A percentile compares a stretch with the other conserved stretches of the same genome.
phyloP scores from a whole-genome alignment of 371 early-diverging fungal genomes.

The Apophysomyces ossiformis region DNA sequence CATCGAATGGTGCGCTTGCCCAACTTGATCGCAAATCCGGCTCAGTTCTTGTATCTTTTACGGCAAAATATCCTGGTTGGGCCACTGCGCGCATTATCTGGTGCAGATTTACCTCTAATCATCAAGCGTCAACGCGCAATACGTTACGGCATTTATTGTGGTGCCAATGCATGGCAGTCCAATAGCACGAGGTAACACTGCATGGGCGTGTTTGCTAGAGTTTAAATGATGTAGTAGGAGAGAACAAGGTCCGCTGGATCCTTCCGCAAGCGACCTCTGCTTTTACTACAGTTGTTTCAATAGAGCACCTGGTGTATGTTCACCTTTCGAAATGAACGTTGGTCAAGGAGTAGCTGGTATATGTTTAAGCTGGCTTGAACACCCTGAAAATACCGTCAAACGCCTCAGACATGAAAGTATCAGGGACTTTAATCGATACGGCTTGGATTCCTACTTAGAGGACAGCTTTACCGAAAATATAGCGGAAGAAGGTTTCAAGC shows the following conservation, averaged over 20 bases:
- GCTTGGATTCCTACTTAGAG: constrained; percentile 22
- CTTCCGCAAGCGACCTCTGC: constrained; percentile 26
- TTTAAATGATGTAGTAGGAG: background rate
- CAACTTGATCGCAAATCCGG: constrained; percentile 53
- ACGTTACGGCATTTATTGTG: constrained; percentile 38
- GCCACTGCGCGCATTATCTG: constrained; percentile 51
- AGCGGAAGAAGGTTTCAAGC: constrained; percentile 33
- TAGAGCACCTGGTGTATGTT: constrained; percentile 44
- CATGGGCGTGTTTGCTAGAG: too few relatives aligned
- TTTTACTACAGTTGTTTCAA: constrained; percentile 53
- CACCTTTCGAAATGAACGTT: constrained; percentile 65
- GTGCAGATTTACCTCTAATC: constrained; percentile 57
- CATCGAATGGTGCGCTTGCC: constrained; percentile 58
- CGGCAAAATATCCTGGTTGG: constrained; percentile 66
- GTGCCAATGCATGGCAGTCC: background rate
- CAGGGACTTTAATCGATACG: constrained; percentile 13
- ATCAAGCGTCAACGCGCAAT: constrained; percentile 55
- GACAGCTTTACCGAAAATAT: constrained; percentile 24
- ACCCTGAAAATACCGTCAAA: constrained; percentile 30
- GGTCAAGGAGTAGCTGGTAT: constrained; percentile 79
- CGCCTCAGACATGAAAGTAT: constrained; percentile 26
- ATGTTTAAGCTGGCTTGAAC: constrained; percentile 57
- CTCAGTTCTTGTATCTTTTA: constrained; percentile 66
- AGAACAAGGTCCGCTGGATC: constrained; percentile 5
- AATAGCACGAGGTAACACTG: background rate